Evolutionary conservation across 495 filamentous ascomycete genomes (phyloP).

Genomic region (Xylaria curta): DNA sequence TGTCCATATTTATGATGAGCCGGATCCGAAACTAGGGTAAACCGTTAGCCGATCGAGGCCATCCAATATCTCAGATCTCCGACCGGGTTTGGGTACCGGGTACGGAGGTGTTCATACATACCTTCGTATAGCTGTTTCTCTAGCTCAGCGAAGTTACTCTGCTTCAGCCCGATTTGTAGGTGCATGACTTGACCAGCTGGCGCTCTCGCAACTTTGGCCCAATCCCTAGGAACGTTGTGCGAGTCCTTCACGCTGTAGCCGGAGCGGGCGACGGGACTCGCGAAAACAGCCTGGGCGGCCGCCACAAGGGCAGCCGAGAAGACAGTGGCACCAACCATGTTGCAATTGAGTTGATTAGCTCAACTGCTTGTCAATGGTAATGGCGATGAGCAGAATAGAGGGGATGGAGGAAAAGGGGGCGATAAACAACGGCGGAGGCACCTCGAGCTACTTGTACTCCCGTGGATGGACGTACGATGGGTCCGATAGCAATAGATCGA

Average conservation of each 20-base stretch:
- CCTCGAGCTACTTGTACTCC: constrained; percentile 14
- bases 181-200: constrained; percentile 48
- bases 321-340: constrained; percentile 41
- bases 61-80: constrained; percentile 19
- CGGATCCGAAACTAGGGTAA: constrained; percentile 61
- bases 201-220: constrained; percentile 54
- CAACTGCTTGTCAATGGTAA: constrained; percentile 3
- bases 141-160: constrained; percentile 56
- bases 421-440: not conserved
- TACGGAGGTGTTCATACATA: constrained; percentile 22
- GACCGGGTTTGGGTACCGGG: constrained; percentile 39
- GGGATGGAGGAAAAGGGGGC: not conserved
- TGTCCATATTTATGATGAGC: constrained; percentile 61
- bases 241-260: constrained; percentile 60
- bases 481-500: constrained; percentile 5
- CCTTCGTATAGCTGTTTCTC: constrained; percentile 58
- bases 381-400: constrained; percentile 2
- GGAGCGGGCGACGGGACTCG: constrained; percentile 43
- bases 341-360: not conserved
- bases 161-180: constrained; percentile 44
- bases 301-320: constrained; percentile 35
- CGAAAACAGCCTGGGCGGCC: constrained; percentile 38
- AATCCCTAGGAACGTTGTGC: constrained; percentile 55
- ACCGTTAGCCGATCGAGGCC: constrained; percentile 38
- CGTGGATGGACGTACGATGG: not conserved